These are phyloP conservation scores for Solanum raphanifolium DNA, from an alignment of 257 asterid genomes.

Conservation along the genomic window DNA sequence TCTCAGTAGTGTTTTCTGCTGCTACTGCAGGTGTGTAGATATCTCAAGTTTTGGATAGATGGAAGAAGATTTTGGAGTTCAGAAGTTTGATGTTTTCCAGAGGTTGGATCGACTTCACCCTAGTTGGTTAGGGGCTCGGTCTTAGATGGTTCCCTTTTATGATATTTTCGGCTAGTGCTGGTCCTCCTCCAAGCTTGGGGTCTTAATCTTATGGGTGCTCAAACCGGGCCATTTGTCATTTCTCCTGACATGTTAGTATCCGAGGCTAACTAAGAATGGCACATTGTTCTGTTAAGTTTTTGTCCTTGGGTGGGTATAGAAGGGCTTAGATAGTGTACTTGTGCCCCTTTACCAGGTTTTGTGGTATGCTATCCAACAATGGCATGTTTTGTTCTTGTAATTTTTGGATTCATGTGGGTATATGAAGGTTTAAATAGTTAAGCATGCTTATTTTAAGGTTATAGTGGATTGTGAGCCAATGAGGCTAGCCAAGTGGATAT, in stretches of 20 bases:
- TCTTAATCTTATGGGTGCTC: neutral
- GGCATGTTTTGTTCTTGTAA: neutral
- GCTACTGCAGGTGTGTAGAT: neutral
- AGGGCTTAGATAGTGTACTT: neutral
- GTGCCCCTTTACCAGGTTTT: neutral
- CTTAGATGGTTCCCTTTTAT: neutral
- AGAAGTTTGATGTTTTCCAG: neutral
- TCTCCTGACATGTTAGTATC: neutral
- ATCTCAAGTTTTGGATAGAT: neutral
- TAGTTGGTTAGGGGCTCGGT: neutral
- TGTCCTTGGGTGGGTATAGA: neutral
- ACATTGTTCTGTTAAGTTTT: neutral
- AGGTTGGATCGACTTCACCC: neutral
- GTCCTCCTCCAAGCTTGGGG: neutral
- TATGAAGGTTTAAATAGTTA: neutral
- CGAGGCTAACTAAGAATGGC: neutral
- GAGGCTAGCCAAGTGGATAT: neutral
- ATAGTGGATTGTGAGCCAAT: neutral
- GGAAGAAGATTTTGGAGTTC: neutral
- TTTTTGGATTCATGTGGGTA: neutral
- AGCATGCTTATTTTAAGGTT: neutral
- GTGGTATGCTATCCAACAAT: neutral
- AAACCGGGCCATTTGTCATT: neutral
- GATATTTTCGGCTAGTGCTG: neutral
- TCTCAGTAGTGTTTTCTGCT: neutral